These are phyloP conservation scores for Yamadazyma atlantica DNA, from an alignment of 1,139 yeast species.

Conservation along the genomic window DNA sequence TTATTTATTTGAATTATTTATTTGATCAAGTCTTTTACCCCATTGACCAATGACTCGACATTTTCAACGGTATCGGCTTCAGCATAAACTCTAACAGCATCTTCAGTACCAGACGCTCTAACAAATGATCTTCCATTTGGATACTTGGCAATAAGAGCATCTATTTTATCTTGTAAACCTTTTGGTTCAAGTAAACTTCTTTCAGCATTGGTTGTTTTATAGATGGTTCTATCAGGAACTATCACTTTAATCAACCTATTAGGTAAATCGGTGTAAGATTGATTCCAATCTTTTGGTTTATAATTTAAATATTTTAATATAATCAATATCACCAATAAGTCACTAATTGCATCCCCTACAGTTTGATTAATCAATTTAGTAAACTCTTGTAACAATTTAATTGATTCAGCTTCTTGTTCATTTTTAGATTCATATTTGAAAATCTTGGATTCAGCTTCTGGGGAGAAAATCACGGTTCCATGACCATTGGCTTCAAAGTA, in stretches of 20 bases:
- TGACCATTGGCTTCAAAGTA: slow-evolving; percentile 99
- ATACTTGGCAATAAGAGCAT: slow-evolving; percentile 57
- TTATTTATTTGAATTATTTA: too few species aligned
- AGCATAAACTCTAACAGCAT: slow-evolving; percentile 93
- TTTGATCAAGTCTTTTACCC: slow-evolving; percentile 34
- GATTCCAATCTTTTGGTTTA: slow-evolving; percentile 72
- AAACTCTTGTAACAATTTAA: slow-evolving; percentile 54
- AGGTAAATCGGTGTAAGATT: slow-evolving; percentile 79
- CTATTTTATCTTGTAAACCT: slow-evolving; percentile 76
- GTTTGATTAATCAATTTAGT: slow-evolving; percentile 86
- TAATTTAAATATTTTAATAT: slow-evolving; percentile 57
- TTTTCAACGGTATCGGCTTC: slow-evolving; percentile 62
- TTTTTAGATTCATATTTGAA: slow-evolving; percentile 22
- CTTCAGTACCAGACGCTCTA: slow-evolving; percentile 97
- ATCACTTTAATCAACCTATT: slow-evolving; percentile 77
- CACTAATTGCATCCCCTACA: slow-evolving; percentile 96
- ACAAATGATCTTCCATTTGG: slow-evolving; percentile 82
- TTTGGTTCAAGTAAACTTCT: slow-evolving; percentile 72
- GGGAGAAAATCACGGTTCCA: slow-evolving; percentile 87
- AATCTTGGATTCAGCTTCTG: slow-evolving; percentile 45
- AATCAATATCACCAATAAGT: slow-evolving; percentile 72
- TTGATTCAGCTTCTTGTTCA: slow-evolving; percentile 37
- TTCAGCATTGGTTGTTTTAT: slow-evolving; percentile 90
- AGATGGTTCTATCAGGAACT: slow-evolving; percentile 77
- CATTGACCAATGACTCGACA: slow-evolving; percentile 31